Evolutionary conservation across 2,329 filamentous ascomycete species (phyloP).

Genomic region (Arachnopeziza araneosa): DNA sequence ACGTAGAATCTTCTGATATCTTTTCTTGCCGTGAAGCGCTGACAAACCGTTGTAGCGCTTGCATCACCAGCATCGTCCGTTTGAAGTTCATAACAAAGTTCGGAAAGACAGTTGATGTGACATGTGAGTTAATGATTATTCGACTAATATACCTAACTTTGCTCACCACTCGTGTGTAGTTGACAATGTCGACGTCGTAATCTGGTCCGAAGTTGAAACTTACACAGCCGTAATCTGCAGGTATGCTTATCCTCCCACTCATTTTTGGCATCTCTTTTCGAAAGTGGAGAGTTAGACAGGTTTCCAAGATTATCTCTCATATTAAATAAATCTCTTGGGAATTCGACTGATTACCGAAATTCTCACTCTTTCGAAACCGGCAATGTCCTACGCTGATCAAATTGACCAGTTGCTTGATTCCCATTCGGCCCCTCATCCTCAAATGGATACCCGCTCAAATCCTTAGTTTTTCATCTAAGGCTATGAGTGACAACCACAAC

Average conservation of each 20-base stretch:
- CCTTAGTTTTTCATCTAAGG: neutral
- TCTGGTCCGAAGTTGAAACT: constrained; percentile 32
- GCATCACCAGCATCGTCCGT: constrained; percentile 49
- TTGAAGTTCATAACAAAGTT: constrained; percentile 52
- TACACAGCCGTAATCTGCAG: constrained; percentile 35
- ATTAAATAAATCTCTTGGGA: too few species aligned
- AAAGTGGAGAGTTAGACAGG: too few species aligned
- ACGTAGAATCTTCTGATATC: constrained; percentile 32
- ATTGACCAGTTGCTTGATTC: constrained; percentile 34
- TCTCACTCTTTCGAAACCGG: too few species aligned
- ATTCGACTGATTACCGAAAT: too few species aligned
- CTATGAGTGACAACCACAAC: neutral
- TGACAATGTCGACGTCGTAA: constrained; percentile 29
- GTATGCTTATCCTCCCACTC: too few species aligned
- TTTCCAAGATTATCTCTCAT: too few species aligned
- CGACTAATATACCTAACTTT: neutral
- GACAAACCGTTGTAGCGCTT: constrained; percentile 35
- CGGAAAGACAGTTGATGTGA: constrained; percentile 15
- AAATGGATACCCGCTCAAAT: constrained; percentile 5
- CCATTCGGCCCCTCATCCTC: constrained; percentile 35
- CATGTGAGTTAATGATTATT: constrained; percentile 13
- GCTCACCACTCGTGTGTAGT: constrained; percentile 10
- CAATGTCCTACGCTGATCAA: too few species aligned
- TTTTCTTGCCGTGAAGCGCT: neutral
- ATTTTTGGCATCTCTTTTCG: too few species aligned